phyloP scores from a whole-genome alignment of 257 asterid species.

The Nicotiana noctiflora region DNA sequence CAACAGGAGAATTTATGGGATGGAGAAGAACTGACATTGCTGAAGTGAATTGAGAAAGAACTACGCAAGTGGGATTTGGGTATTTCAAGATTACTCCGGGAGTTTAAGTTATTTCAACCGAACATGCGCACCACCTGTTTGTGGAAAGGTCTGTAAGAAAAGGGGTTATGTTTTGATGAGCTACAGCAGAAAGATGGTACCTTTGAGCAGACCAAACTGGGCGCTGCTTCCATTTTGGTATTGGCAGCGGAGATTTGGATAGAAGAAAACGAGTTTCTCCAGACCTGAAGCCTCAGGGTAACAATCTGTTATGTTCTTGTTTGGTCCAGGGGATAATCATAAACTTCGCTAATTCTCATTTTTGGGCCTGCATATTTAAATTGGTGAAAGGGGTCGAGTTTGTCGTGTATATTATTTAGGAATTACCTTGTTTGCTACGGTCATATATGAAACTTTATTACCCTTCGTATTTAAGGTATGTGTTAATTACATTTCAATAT shows the following conservation, averaged over 20 bases:
- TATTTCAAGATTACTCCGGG: slow-evolving; percentile 1
- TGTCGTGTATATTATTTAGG: too few relatives aligned
- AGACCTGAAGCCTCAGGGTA: background rate
- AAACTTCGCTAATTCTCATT: too few relatives aligned
- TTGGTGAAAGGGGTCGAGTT: too few relatives aligned
- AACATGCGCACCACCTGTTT: slow-evolving; percentile 38
- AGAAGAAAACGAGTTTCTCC: background rate
- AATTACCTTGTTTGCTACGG: too few relatives aligned
- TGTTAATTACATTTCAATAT: too few relatives aligned
- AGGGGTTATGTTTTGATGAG: background rate
- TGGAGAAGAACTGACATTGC: background rate
- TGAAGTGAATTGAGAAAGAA: background rate
- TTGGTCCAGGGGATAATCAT: too few relatives aligned
- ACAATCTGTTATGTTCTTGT: too few relatives aligned
- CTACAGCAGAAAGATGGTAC: slow-evolving; percentile 33
- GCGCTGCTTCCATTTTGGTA: slow-evolving; percentile 41
- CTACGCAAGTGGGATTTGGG: slow-evolving; percentile 13
- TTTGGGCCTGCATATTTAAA: too few relatives aligned
- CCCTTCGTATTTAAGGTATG: too few relatives aligned
- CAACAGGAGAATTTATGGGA: background rate
- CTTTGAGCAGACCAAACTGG: slow-evolving; percentile 43
- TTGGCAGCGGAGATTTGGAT: background rate
- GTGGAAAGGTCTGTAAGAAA: slow-evolving; percentile 49
- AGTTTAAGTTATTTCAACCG: slow-evolving; percentile 9
- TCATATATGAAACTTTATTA: too few relatives aligned